Percentiles rank a stretch among this genome's conserved stretches.
Conservation (phyloP, 371 early-diverging fungal genomes). For the Mucor saturninus region DNA sequence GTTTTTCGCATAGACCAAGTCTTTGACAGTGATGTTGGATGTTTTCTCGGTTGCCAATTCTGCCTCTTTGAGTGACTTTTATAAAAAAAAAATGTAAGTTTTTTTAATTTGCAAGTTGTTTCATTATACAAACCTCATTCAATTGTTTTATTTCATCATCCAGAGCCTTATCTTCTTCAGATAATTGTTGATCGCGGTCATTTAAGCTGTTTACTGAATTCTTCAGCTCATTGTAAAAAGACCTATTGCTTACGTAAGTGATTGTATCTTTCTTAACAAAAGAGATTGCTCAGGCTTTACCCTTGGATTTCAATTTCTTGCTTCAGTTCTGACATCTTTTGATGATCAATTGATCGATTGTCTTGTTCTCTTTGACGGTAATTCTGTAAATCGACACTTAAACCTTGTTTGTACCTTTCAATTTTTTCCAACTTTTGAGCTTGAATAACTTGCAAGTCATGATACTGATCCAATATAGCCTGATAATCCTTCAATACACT, state of each 20-base stretch:
- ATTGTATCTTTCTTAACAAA: no score
- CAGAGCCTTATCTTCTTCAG: not conserved
- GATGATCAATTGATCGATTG: not conserved
- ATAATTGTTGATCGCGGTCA: not conserved
- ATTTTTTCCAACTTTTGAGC: not conserved
- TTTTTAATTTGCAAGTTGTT: no score
- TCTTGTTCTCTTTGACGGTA: slow-evolving; percentile 3
- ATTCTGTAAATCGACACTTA: not conserved
- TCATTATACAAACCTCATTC: not conserved
- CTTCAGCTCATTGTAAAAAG: slow-evolving; percentile 1
- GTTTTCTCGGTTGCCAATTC: not conserved
- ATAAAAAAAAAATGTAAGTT: no score
- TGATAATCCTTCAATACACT: not conserved
- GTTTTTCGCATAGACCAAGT: slow-evolving; percentile 1
- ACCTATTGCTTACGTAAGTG: not conserved
- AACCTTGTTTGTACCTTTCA: not conserved
- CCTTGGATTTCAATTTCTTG: slow-evolving; percentile 7
- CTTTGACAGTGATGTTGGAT: not conserved
- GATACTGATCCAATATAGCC: not conserved
- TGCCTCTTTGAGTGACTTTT: not conserved
- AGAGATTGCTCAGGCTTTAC: not conserved
- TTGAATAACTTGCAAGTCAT: not conserved
- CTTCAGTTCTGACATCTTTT: not conserved
- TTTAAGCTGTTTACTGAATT: not conserved
- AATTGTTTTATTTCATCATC: slow-evolving; percentile 3